phyloP scores from a whole-genome alignment of 1,139 yeast genomes.

The Lodderomyces orthopsilosis region DNA sequence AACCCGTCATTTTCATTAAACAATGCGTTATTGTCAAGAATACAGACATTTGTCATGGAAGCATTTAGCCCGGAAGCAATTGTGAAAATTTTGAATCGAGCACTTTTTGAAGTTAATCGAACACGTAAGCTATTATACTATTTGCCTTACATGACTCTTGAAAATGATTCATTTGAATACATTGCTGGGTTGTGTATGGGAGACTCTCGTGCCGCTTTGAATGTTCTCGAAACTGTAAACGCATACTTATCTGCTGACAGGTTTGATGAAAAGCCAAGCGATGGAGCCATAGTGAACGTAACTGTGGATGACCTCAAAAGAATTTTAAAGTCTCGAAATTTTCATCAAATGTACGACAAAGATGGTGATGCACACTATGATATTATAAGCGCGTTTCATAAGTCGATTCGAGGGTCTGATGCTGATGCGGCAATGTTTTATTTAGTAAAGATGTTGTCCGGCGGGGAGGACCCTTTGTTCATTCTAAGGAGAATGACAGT shows the following conservation, averaged over 20 bases:
- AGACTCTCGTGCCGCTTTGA: constrained; percentile 82
- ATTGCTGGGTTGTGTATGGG: constrained; percentile 83
- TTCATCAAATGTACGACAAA: constrained; percentile 73
- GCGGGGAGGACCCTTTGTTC: constrained; percentile 93
- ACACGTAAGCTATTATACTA: constrained; percentile 44
- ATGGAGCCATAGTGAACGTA: constrained; percentile 22
- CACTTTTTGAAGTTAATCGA: constrained; percentile 59
- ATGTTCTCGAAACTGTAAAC: constrained; percentile 58
- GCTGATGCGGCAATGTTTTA: constrained; percentile 89
- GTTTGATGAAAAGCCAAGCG: constrained; percentile 22
- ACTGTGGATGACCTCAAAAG: constrained; percentile 38
- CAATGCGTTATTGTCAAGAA: constrained; percentile 82
- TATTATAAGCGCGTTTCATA: constrained; percentile 90
- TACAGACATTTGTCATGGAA: constrained; percentile 81
- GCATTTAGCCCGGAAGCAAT: constrained; percentile 58
- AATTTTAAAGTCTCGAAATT: constrained; percentile 34
- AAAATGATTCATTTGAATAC: constrained; percentile 59
- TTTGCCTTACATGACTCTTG: constrained; percentile 48
- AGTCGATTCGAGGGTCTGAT: constrained; percentile 82
- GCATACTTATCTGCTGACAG: constrained; percentile 40
- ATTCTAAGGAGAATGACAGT: constrained; percentile 91
- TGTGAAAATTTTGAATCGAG: constrained; percentile 57
- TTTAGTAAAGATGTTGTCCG: constrained; percentile 78
- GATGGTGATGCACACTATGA: constrained; percentile 94
- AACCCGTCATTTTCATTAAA: constrained; percentile 91